These are phyloP conservation scores for Claviceps sp. DNA, from an alignment of 2,329 filamentous ascomycete species.

Conservation along the genomic window DNA sequence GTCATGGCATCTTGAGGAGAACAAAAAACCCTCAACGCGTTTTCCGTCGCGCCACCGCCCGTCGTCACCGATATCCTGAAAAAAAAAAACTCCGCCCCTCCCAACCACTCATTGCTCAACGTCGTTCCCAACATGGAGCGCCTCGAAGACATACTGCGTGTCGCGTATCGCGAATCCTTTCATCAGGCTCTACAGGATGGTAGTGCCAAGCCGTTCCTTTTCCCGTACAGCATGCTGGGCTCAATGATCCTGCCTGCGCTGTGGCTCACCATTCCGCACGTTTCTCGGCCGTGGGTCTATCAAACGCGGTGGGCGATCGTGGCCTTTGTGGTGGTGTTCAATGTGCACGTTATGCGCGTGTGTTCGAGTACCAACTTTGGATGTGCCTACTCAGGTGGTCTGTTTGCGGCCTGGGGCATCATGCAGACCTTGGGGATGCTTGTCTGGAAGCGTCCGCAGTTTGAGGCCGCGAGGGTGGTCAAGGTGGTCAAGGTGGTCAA, in stretches of 20 bases:
- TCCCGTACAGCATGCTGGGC: constrained; percentile 38
- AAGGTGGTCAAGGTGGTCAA: constrained; percentile 23
- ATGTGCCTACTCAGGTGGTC: constrained; percentile 34
- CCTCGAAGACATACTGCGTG: constrained; percentile 16
- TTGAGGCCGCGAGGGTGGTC: constrained; percentile 38
- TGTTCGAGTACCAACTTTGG: constrained; percentile 39
- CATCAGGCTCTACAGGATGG: constrained; percentile 23
- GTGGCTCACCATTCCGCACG: constrained; percentile 45
- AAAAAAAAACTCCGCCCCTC: too few relatives aligned
- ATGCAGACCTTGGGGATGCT: constrained; percentile 36
- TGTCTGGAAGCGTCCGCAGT: constrained; percentile 42
- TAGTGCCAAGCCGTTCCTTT: constrained; percentile 31
- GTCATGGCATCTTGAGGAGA: too few relatives aligned
- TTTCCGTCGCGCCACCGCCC: too few relatives aligned
- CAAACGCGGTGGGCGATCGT: constrained; percentile 35
- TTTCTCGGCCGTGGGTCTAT: constrained; percentile 35
- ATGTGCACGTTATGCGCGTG: constrained; percentile 26
- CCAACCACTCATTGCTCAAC: too few relatives aligned
- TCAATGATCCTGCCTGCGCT: constrained; percentile 34
- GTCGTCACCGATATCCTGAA: too few relatives aligned
- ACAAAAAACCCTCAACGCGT: too few relatives aligned
- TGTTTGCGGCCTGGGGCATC: constrained; percentile 37
- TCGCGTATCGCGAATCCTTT: constrained; percentile 25
- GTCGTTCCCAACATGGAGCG: not conserved
- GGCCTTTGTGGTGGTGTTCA: constrained; percentile 27